Evolutionary conservation across 805 yeast species (phyloP).

Genomic region (Cyberlindnera euphorbiae): DNA sequence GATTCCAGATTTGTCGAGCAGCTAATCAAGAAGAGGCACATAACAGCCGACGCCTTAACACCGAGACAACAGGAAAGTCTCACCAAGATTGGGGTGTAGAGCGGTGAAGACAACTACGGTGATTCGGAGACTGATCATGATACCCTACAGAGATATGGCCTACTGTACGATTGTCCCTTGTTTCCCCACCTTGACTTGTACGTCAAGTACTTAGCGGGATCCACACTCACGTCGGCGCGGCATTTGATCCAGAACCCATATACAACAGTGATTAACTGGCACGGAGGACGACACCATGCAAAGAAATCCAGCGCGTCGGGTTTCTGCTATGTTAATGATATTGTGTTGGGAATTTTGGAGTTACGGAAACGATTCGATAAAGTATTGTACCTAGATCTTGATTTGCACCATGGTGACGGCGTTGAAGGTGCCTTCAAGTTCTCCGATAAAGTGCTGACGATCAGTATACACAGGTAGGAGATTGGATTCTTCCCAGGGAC

Average conservation of each 20-base stretch:
- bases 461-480: conserved; percentile 62
- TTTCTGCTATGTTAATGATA: conserved; percentile 70
- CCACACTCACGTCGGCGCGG: conserved; percentile 47
- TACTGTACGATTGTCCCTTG: conserved; percentile 59
- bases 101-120: conserved; percentile 5
- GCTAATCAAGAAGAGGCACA: conserved; percentile 29
- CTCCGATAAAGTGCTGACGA: conserved; percentile 51
- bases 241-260: conserved; percentile 2
- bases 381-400: conserved; percentile 64
- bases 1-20: conserved; percentile 36
- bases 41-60: not conserved
- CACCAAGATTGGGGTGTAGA: too few species aligned
- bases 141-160: conserved; percentile 36
- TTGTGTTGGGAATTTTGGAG: conserved; percentile 49
- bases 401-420: conserved; percentile 80
- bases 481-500: conserved; percentile 73
- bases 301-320: conserved; percentile 53
- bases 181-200: conserved; percentile 52
- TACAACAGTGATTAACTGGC: conserved; percentile 57
- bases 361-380: conserved; percentile 42
- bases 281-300: conserved; percentile 78
- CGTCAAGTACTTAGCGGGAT: conserved; percentile 46
- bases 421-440: conserved; percentile 60
- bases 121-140: conserved; percentile 8
- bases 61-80: too few species aligned